These are phyloP conservation scores for Tuber aestivum DNA, from an alignment of 495 filamentous ascomycete species.

Conservation along the genomic window DNA sequence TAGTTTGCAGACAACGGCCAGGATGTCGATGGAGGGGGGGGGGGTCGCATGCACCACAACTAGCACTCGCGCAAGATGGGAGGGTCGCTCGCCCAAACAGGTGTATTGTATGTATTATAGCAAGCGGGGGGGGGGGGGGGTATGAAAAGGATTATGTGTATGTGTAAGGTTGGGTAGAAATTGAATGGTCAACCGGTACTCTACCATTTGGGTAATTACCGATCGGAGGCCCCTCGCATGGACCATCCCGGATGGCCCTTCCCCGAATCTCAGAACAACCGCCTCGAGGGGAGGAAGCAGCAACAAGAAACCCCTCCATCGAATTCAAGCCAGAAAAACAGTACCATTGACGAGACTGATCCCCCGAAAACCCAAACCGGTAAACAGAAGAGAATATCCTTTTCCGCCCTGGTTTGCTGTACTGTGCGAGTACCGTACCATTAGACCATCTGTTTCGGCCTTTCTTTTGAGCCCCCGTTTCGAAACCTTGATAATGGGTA, in stretches of 20 bases:
- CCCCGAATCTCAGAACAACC: neutral
- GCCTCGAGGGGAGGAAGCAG: neutral
- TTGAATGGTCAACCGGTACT: neutral
- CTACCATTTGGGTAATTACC: neutral
- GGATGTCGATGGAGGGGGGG: neutral
- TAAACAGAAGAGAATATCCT: neutral
- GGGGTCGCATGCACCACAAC: neutral
- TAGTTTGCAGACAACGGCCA: neutral
- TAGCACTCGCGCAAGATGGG: neutral
- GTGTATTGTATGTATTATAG: slow-evolving; percentile 1
- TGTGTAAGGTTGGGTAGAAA: neutral
- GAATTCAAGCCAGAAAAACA: neutral
- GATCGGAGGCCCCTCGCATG: neutral
- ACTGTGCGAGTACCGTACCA: too few species aligned
- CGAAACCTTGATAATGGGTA: neutral
- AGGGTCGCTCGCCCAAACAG: neutral
- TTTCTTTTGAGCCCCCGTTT: neutral
- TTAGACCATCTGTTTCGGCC: neutral
- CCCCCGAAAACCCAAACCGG: neutral
- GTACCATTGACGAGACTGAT: neutral
- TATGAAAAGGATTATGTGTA: neutral
- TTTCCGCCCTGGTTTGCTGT: neutral
- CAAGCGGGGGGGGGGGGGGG: neutral
- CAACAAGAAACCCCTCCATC: neutral
- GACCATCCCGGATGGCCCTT: slow-evolving; percentile 2